Percentiles rank a stretch among this genome's conserved stretches.
These are phyloP conservation scores for Pichia sp. DNA, from an alignment of 1,139 yeast species.

Conservation along the genomic window DNA sequence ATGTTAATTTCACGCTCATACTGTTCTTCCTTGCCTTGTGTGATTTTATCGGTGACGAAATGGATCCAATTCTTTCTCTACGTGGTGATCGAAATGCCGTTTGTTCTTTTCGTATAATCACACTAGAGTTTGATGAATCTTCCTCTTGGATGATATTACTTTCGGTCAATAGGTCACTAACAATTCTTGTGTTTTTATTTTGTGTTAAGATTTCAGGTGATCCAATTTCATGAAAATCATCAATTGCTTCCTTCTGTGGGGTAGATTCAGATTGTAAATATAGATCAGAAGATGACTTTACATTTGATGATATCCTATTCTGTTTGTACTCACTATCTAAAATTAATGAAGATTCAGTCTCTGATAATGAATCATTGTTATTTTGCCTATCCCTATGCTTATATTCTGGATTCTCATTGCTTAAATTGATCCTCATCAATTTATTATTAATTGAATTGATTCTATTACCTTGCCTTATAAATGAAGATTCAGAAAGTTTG, in stretches of 20 bases:
- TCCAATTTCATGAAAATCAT: background rate
- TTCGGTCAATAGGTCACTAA: background rate
- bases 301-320: background rate
- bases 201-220: slow-evolving; percentile 1
- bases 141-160: slow-evolving; percentile 4
- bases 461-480: slow-evolving; percentile 14
- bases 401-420: background rate
- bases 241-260: slow-evolving; percentile 5
- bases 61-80: background rate
- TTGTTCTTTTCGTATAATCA: slow-evolving; percentile 1
- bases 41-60: background rate
- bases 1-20: slow-evolving; percentile 9
- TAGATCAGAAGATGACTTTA: slow-evolving; percentile 1
- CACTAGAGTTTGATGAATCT: slow-evolving; percentile 8
- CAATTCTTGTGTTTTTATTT: background rate
- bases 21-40: background rate
- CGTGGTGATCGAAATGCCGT: background rate
- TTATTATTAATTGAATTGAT: slow-evolving; percentile 15
- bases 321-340: slow-evolving; percentile 7
- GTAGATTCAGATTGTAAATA: slow-evolving; percentile 11
- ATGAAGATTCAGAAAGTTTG: slow-evolving; percentile 1
- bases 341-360: slow-evolving; percentile 12
- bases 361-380: slow-evolving; percentile 10
- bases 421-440: slow-evolving; percentile 16
- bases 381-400: background rate